Conservation (phyloP, 805 yeast genomes). For the Spathaspora girioi region DNA sequence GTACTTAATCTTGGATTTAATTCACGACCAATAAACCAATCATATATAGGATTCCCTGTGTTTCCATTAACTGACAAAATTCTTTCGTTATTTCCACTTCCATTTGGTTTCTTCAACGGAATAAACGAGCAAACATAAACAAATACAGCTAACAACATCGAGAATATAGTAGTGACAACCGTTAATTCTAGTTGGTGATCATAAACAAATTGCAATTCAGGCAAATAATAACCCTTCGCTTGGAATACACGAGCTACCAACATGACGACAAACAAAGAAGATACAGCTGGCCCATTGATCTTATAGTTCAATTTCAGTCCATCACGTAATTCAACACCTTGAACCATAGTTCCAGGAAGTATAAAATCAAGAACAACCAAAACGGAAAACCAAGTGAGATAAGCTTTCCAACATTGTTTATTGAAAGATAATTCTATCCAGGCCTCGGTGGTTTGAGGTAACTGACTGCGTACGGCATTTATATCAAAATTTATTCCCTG, state of each 20-base stretch:
- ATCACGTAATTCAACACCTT: conserved; percentile 75
- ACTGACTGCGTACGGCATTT: conserved; percentile 29
- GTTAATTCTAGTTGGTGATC: conserved; percentile 64
- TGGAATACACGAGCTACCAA: conserved; percentile 51
- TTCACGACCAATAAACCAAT: conserved; percentile 97
- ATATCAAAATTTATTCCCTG: conserved; percentile 46
- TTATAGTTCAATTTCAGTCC: conserved; percentile 68
- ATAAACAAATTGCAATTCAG: conserved; percentile 78
- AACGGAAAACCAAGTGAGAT: conserved; percentile 67
- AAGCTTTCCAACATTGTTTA: conserved; percentile 55
- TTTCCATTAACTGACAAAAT: conserved; percentile 87
- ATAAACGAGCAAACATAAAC: conserved; percentile 69
- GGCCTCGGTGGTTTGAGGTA: conserved; percentile 22
- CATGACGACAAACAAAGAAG: conserved; percentile 31
- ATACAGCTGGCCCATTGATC: conserved; percentile 73
- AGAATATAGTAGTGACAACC: conserved; percentile 57
- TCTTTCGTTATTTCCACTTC: conserved; percentile 55
- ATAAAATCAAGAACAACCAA: conserved; percentile 61
- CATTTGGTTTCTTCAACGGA: conserved; percentile 50
- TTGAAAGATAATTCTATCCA: conserved; percentile 37
- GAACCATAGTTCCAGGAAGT: conserved; percentile 52
- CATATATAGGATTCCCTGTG: conserved; percentile 69
- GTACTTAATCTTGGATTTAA: conserved; percentile 84
- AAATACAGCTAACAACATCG: conserved; percentile 57
- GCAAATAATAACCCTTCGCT: conserved; percentile 52